Base-by-base conservation (phyloP, 495 filamentous ascomycete species). In the Aeminium ludgeri region DNA sequence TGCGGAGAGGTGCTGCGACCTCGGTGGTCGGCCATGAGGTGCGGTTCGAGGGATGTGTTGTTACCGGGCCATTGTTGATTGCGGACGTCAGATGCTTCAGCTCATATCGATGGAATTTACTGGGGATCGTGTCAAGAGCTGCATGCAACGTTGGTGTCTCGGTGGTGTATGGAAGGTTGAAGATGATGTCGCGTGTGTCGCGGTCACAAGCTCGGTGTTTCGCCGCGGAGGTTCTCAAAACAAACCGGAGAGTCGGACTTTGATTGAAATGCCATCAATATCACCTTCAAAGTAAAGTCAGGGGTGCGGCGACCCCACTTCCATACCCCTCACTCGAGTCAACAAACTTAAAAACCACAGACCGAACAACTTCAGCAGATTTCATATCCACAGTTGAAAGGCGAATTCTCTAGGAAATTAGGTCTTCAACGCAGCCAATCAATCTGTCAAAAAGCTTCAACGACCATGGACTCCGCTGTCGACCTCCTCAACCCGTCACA, bases 401-500 rank as follows among this genome's bases (percentile, higher is more conserved):
- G n/a, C n/a, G 8, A 34, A 8, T 34, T 34, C 32, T 10, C 32
- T 34, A 34, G 16, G 7, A 7, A n/a, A 34, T 10, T 34, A 16
- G n/a, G n/a, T 25, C 8, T 25, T 25, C 23, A 8, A 25, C 23
- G 8, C 8, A 25, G 3, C 8, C 4, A 8, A 25, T 17, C 13
- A 34, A 12, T 29, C n/a, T 10, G 2, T 34, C 27, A 2, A 19
- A 2, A 27, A 41, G 5, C 10, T 5, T n/a, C 27, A 3, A 6
- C 38, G 3, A 46, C 52, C 46, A 96, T 97, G 89, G 89, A 97
- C 55, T 62, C 80, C 7, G 73, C 84, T 36, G 89, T 96, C 51
- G 84, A 95, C 59, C 72, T 94, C 27, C 80, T 73, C 12, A 77
- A 95, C 60, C 67, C 72, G 52, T 72, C 72, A 47, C 80, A 84